Conservation (phyloP, 257 asterid species). For the Solanum chiquidenum region DNA sequence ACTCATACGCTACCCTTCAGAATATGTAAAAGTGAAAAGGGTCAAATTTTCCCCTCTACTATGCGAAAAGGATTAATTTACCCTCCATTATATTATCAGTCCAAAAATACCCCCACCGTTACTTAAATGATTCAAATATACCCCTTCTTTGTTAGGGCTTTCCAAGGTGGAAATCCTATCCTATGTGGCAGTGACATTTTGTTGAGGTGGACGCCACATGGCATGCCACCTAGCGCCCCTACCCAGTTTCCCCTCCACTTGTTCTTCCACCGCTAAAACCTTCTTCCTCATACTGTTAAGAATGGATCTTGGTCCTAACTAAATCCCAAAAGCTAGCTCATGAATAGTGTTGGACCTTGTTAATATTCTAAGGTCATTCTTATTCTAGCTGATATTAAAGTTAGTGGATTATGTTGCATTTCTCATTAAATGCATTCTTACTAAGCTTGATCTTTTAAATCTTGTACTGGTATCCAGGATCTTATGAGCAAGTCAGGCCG, state of each 20-base stretch:
- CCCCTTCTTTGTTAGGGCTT: not conserved
- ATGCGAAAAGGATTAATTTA: not conserved
- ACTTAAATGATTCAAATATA: not conserved
- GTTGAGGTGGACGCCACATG: not conserved
- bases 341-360: not conserved
- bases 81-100: not conserved
- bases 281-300: not conserved
- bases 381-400: not conserved
- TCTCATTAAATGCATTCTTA: not conserved
- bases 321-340: not conserved
- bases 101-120: not conserved
- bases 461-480: slow-evolving; percentile 31
- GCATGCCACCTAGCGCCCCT: not conserved
- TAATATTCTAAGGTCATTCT: not conserved
- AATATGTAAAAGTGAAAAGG: not conserved
- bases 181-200: not conserved
- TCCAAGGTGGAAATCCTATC: not conserved
- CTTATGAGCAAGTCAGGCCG: slow-evolving; percentile 44
- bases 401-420: not conserved
- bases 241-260: not conserved
- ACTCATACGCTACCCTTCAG: not conserved
- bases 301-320: not conserved
- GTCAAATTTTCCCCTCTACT: not conserved
- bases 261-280: not conserved
- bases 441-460: not conserved